These are phyloP conservation scores for Coemansia sp. DNA, from an alignment of 192 early-diverging fungal species.

Conservation along the genomic window DNA sequence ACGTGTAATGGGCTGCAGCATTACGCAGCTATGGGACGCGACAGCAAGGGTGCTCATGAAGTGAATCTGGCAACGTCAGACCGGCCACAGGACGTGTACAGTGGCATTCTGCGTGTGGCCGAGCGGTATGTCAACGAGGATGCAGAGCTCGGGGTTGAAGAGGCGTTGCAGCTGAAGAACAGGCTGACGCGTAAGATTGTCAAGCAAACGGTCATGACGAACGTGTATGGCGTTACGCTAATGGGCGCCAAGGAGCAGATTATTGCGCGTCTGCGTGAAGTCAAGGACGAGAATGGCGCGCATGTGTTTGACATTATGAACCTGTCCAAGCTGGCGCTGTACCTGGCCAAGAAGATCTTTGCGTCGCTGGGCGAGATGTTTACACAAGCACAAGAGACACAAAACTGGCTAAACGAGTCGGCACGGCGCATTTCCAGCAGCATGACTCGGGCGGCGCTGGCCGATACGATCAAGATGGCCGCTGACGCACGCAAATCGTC, in stretches of 20 bases:
- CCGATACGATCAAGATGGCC: constrained; percentile 34
- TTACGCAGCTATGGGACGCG: constrained; percentile 95
- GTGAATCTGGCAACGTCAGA: constrained; percentile 88
- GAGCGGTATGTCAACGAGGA: constrained; percentile 68
- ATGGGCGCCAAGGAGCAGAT: constrained; percentile 91
- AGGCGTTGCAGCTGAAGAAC: constrained; percentile 65
- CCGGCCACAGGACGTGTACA: constrained; percentile 89
- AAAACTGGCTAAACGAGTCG: constrained; percentile 90
- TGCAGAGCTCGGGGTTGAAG: constrained; percentile 58
- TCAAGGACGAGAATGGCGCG: constrained; percentile 65
- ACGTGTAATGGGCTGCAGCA: constrained; percentile 99
- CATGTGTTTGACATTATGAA: constrained; percentile 52
- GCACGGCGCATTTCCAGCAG: constrained; percentile 82
- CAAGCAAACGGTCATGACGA: constrained; percentile 99
- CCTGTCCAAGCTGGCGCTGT: constrained; percentile 56
- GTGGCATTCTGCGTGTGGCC: constrained; percentile 81
- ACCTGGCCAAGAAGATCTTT: constrained; percentile 83
- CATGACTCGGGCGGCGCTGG: constrained; percentile 58
- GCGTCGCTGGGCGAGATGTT: constrained; percentile 88
- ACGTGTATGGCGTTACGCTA: constrained; percentile 97
- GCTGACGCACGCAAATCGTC: constrained; percentile 27
- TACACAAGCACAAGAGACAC: constrained; percentile 82
- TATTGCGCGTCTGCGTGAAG: constrained; percentile 77
- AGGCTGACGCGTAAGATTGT: constrained; percentile 90
- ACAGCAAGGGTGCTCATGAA: constrained; percentile 78